These are phyloP conservation scores for Annulohypoxylon truncatum DNA, from an alignment of 2,329 filamentous ascomycete genomes.

Conservation along the genomic window DNA sequence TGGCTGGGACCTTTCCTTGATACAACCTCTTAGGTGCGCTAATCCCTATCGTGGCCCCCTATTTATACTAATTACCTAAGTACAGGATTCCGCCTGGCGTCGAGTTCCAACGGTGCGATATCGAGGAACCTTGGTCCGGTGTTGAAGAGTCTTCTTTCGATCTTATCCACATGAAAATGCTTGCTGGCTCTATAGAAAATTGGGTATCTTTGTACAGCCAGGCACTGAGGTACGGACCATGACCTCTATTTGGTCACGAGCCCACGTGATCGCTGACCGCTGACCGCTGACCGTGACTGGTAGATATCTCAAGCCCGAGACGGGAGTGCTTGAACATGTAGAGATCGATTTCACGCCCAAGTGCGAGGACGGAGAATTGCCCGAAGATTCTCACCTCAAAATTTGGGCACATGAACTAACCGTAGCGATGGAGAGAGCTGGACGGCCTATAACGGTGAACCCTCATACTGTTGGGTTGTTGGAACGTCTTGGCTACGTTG, in stretches of 20 bases:
- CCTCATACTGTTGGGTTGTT: constrained; percentile 69
- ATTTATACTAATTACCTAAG: constrained; percentile 27
- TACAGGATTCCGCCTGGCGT: constrained; percentile 77
- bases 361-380: constrained; percentile 74
- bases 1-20: constrained; percentile 54
- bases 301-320: constrained; percentile 80
- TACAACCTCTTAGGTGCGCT: constrained; percentile 53
- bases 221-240: constrained; percentile 67
- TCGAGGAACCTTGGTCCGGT: constrained; percentile 77
- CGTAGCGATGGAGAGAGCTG: constrained; percentile 73
- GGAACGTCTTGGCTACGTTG: constrained; percentile 78
- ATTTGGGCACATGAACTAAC: constrained; percentile 78
- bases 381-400: constrained; percentile 66
- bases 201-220: constrained; percentile 82
- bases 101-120: constrained; percentile 77
- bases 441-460: constrained; percentile 73
- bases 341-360: constrained; percentile 87
- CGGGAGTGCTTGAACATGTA: constrained; percentile 84
- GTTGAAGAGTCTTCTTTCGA: constrained; percentile 72
- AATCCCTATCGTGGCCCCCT: not conserved
- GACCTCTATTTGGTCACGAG: constrained; percentile 46
- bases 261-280: constrained; percentile 1
- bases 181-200: constrained; percentile 79
- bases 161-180: constrained; percentile 83
- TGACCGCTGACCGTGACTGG: constrained; percentile 36